These are phyloP conservation scores for Erodium maritimum DNA, from an alignment of 345 rosid species.

Conservation along the genomic window DNA sequence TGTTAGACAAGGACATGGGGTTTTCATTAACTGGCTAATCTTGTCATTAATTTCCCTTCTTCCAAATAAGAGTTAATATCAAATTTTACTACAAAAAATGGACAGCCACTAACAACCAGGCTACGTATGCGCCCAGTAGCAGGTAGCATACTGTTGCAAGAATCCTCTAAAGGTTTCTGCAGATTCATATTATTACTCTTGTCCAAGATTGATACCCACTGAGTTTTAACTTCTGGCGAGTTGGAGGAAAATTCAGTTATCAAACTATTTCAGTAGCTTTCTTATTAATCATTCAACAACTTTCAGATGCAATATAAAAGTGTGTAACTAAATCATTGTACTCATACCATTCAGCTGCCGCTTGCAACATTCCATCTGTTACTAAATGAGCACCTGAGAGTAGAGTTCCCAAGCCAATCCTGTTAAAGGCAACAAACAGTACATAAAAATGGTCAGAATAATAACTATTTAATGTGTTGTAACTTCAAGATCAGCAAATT, in stretches of 20 bases:
- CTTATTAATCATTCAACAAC: neutral
- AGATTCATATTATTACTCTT: neutral
- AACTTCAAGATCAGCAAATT: neutral
- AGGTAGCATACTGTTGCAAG: neutral
- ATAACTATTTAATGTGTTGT: neutral
- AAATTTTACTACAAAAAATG: too few relatives aligned
- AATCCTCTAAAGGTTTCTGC: too few relatives aligned
- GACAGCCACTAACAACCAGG: neutral
- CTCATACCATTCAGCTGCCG: constrained; percentile 86
- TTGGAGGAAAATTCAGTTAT: neutral
- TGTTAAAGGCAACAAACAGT: constrained; percentile 17
- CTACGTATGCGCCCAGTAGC: neutral
- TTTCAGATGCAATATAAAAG: neutral
- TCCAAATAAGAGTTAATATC: neutral
- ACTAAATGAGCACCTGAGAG: constrained; percentile 69
- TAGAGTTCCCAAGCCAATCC: constrained; percentile 87
- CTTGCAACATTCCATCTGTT: constrained; percentile 78
- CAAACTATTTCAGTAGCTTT: neutral
- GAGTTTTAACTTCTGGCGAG: neutral
- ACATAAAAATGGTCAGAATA: constrained; percentile 3
- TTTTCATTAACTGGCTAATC: neutral
- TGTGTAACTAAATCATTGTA: neutral
- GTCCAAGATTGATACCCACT: neutral
- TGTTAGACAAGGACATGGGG: too few relatives aligned
- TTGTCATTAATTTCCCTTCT: neutral